Base-by-base conservation (phyloP, 306 rosid genomes). In the Dalbergia cultrata region DNA sequence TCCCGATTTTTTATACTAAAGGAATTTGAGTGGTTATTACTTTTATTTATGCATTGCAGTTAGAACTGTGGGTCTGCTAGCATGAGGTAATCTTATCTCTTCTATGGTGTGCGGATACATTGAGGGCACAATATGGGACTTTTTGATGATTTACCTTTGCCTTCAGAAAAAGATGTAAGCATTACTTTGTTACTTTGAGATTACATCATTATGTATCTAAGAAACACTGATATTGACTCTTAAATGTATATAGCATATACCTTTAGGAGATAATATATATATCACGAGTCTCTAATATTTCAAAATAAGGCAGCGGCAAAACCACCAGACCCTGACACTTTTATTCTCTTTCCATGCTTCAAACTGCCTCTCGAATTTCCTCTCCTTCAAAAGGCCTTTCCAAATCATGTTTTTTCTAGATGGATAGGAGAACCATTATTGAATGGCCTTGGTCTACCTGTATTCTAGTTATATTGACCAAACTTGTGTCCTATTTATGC, bases 81-180 rank as follows among this genome's bases (percentile, higher is more conserved):
- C 63, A 79, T 66, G 85, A 80, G 83, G 80, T 82, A 74, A 69
- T 83, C 78, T 75, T 72, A 70, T 67, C 58, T 54, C 62, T 88
- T 80, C 67, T 54, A 60, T 73, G 75, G 88, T 80, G 72, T 82
- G 82, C 8, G 58, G 81, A 70, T 63, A 79, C 85, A 84, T 73
- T 37, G 82, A 86, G 81, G 76, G 74, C 81, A 78, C 79, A 75
- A 68, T 71, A 96, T 96, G 99, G 99, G 98, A 78, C 67, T 90
- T 83, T 96, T 96, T 73, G 99, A 96, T 68, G 98, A 90, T 53
- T 86, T 96, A 82, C 98, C 99, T 3, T 81, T 96, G 77, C 90
- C 98, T 85, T 72, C 93, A 0, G 96, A 86, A 52, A 96, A 93
- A 91, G 85, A 60, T 52, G 99, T 96, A 88, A 88, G 97, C 26